A percentile compares a stretch with the other conserved stretches of the same genome.
Evolutionary conservation across 2,329 filamentous ascomycete species (phyloP).

Genomic region (Lachnellula arida): DNA sequence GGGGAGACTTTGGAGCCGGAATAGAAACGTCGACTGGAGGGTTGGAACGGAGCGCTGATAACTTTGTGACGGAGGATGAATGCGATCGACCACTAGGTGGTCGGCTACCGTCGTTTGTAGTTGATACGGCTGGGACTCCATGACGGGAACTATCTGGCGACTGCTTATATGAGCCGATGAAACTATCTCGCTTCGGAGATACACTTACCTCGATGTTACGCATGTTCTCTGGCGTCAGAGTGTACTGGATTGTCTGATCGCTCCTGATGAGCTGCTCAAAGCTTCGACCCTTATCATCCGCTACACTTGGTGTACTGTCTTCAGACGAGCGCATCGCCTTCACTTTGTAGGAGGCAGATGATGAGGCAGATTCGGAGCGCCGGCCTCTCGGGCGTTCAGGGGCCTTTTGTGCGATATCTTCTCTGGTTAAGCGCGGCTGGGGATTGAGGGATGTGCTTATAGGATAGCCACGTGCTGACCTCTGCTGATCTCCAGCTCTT

Average conservation of each 20-base stretch:
- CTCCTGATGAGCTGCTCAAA: constrained; percentile 79
- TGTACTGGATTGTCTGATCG: constrained; percentile 78
- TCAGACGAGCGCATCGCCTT: constrained; percentile 55
- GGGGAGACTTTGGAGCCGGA: constrained; percentile 8
- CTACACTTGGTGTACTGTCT: constrained; percentile 45
- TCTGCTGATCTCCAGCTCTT: constrained; percentile 12
- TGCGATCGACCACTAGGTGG: constrained; percentile 23
- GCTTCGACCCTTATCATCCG: constrained; percentile 59
- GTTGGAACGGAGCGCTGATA: constrained; percentile 21
- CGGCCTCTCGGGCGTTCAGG: constrained; percentile 13
- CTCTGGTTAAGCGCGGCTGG: constrained; percentile 11
- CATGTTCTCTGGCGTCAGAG: constrained; percentile 74
- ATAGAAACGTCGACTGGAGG: constrained; percentile 11
- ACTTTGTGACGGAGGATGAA: constrained; percentile 24
- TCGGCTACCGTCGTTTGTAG: constrained; percentile 11
- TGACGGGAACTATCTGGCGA: constrained; percentile 20
- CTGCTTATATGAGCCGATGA: constrained; percentile 5
- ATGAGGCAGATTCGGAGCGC: constrained; percentile 44
- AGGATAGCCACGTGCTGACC: constrained; percentile 10
- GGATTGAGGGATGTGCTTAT: constrained; percentile 12
- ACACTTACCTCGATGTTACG: constrained; percentile 63
- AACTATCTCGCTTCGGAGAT: neutral
- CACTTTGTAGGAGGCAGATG: constrained; percentile 39
- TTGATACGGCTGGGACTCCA: constrained; percentile 6
- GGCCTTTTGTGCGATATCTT: constrained; percentile 11